Evolutionary conservation across 345 rosid species (phyloP), one percentile per base, ranked within the genome.

Genomic region (Iberis pinnata): DNA sequence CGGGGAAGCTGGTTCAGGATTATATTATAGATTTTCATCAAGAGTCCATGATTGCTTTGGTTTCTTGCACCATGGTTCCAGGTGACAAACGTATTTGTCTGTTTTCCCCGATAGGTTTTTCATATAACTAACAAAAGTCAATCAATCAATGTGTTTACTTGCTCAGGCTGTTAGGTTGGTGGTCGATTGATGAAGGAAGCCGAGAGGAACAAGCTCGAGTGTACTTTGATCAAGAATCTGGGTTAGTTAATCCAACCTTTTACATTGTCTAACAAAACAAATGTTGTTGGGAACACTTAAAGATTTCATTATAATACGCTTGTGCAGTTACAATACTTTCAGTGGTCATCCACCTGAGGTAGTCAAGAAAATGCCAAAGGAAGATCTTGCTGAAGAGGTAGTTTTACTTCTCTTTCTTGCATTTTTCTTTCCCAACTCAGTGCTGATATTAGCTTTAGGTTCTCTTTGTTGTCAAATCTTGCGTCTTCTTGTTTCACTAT

Each of bases 171-270:
- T 49, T 92, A 63, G 98, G 98, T 43, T 92, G 98, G 98, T 92
- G 98, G 98, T 92, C 98, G 9, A 92, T 92, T 64, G 97, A 92
- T 63, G 97, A 92, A 69, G 95, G 88, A 63, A 88, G 97, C 56
- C 60, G 67, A 36, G 98, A 92, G 80, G 98, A 92, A 51, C 94
- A 92, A 69, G 94, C 95, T 18, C 83, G 79, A 18, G 78, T 92
- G 45, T 80, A 77, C 76, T 66, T 78, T 24, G 93, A 77, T 53
- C 76, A 72, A 20, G 73, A 75, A 61, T 78, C 86, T 47, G 86
- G 97, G 99, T 85, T 18, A 59, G 83, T 72, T 58, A 45, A 9
- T 42, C 19, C 51, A 56, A 24, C 20, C 37, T 15, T 44, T 12
- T 14, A 7, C 37, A 15, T 46, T 11, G 43, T 44, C 24, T 6